Base-by-base conservation (phyloP, 2,329 filamentous ascomycete genomes). In the Periconia sp. region DNA sequence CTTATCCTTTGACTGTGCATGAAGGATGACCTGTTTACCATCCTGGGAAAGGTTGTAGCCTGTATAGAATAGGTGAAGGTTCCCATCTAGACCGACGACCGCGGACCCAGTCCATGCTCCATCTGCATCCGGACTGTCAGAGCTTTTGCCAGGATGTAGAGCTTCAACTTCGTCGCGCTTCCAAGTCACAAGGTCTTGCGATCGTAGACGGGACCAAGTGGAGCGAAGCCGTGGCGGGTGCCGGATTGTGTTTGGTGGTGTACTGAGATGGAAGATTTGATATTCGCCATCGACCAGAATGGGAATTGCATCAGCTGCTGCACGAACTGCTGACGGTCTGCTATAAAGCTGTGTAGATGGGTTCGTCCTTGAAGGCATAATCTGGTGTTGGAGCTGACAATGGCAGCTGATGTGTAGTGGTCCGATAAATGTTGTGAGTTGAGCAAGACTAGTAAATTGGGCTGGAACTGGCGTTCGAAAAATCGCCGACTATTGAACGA, bases 31-130 rank as follows among this genome's bases (percentile, higher is more conserved):
- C 38, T 71, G 68, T n/a, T 54, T 57, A 5, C 67, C 66, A 21
- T 54, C 50, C 15, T 57, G 46, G 1, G 49, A 50, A 17, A 69
- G 37, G 39, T 63, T 69, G 42, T 70, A 71, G 2, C 68, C 68
- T 8, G 68, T 71, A 49, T 71, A 71, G 41, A 70, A 69, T 28
- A 71, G 50, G 39, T 69, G 66, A 64, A 71, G 64, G 22, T 52
- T 54, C 5, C 55, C 56, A 31, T 69, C 64, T 11, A 56, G 57
- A 3, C 63, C 68, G 12, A 60, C 45, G 31, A 70, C 53, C 1
- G 66, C 67, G 10, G 56, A 61, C 5, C 68, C 68, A 11, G 68
- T 70, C 68, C 68, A 71, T 2, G 56, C 54, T 4, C 68, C 68
- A 28, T 69, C 63, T 2, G 61, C 60, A 31, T 71, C 68, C 1